These are phyloP conservation scores for Trichophyton rubrum DNA, from an alignment of 2,329 filamentous ascomycete genomes.

Conservation along the genomic window DNA sequence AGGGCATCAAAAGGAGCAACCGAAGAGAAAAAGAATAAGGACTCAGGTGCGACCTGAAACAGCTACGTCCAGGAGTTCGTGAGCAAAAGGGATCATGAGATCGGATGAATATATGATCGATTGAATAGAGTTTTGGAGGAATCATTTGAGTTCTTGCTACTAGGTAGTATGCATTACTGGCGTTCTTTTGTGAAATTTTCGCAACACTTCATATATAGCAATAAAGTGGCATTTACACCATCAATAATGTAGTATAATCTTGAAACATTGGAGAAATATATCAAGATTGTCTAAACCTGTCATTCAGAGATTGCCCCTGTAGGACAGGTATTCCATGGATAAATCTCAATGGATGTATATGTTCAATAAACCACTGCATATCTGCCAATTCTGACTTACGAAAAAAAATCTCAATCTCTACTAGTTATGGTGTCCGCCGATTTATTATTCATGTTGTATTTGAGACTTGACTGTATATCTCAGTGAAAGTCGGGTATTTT, in stretches of 20 bases:
- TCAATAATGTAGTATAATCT: not conserved
- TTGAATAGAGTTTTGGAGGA: not conserved
- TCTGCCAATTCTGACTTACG: not conserved
- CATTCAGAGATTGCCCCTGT: too few species aligned
- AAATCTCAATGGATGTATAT: too few species aligned
- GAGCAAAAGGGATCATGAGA: not conserved
- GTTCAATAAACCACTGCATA: too few species aligned
- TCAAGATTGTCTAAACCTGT: too few species aligned
- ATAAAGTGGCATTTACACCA: not conserved
- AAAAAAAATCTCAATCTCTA: not conserved
- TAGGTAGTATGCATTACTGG: not conserved
- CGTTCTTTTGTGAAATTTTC: not conserved
- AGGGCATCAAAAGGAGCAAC: slow-evolving; percentile 18
- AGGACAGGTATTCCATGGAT: too few species aligned
- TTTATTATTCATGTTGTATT: not conserved
- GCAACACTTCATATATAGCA: not conserved
- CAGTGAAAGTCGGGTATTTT: not conserved
- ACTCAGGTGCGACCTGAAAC: too few species aligned
- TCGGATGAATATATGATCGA: not conserved
- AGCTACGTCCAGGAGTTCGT: not conserved
- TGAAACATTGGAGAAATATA: too few species aligned
- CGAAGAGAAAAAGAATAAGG: not conserved
- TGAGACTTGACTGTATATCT: slow-evolving; percentile 1
- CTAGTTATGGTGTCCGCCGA: not conserved
- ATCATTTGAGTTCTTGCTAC: not conserved